Conservation (phyloP, 2,329 filamentous ascomycete genomes). For the Phialemoniopsis sp. region DNA sequence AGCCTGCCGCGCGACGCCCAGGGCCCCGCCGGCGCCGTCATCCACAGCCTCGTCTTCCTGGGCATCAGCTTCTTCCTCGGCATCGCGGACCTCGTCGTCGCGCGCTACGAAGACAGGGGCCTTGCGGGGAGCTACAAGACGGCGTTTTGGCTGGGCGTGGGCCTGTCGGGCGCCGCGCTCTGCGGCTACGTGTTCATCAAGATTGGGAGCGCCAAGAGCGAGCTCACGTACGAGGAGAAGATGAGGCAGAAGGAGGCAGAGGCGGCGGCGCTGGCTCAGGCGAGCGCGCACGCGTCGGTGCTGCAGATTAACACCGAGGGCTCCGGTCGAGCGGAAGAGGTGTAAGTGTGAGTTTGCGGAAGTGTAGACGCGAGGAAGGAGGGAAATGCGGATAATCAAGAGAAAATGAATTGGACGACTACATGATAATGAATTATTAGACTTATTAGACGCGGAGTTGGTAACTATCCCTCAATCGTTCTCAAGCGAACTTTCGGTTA, state of each 20-base stretch:
- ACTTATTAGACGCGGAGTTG: too few species aligned
- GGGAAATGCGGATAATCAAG: too few species aligned
- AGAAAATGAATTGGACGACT: too few species aligned
- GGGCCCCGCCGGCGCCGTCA: slow-evolving; percentile 66
- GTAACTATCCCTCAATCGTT: too few species aligned
- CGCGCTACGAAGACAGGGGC: slow-evolving; percentile 39
- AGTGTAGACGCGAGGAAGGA: too few species aligned
- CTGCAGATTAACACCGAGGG: too few species aligned
- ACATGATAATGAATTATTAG: too few species aligned
- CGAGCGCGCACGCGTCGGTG: too few species aligned
- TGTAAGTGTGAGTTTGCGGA: too few species aligned
- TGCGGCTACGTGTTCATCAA: slow-evolving; percentile 51
- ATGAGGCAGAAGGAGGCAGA: slow-evolving; percentile 6
- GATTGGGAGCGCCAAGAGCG: slow-evolving; percentile 41
- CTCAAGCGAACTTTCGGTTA: too few species aligned
- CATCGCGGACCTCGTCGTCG: slow-evolving; percentile 61
- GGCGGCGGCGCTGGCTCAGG: not conserved
- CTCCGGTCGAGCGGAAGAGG: too few species aligned
- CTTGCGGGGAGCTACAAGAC: slow-evolving; percentile 53
- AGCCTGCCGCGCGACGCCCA: slow-evolving; percentile 62
- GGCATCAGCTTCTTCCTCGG: slow-evolving; percentile 70
- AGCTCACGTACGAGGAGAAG: slow-evolving; percentile 16
- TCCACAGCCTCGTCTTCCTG: slow-evolving; percentile 67
- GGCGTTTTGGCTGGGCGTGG: slow-evolving; percentile 64
- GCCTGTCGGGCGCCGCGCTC: slow-evolving; percentile 45